Base-by-base conservation (phyloP, 2,329 filamentous ascomycete species). In the Dactylellina cionopaga region DNA sequence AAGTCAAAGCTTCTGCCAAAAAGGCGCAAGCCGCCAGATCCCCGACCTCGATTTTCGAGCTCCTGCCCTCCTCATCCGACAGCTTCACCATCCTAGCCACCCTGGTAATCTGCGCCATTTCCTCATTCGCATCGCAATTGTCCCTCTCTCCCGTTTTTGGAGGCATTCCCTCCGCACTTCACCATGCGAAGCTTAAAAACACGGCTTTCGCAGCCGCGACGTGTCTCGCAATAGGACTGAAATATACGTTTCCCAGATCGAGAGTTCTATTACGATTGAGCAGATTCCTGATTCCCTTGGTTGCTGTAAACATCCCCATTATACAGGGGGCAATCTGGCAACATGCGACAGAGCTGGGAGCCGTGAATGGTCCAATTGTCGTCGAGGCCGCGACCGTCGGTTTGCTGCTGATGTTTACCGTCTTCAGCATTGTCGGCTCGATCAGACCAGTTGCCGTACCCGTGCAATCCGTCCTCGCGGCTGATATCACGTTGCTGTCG, bases 71-170 rank as follows among this genome's bases (percentile, higher is more conserved):
- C 17, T 35, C 19, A 37, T 46, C 59, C 52, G 68, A 72, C 37
- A 37, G 5, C 51, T 65, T 41, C 31, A 72, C 59, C 22, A 41
- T 56, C 46, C 37, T 72, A 25, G 27, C 44, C 22, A 72, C 68
- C 15, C 17, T 72, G 25, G 29, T 60, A 7, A 58, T 72, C 15
- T 72, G 68, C 24, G 35, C 88, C 44, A 79, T 89, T 41, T 88
- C 86, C 71, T 89, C 90, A 47, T 87, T 88, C 74, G 86, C 90
- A 66, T 94, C 91, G 0, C 87, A 92, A 78, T 84, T 92, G 74
- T 89, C 87, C 37, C 84, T 98, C 31, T 91, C 92, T 17, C 95
- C 95, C 1, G 90, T 96, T 9, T 98, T 96, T 80, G 95, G 95
- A 56, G 88, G 89, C 13, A 91, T 96, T 35, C 91, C 94, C 0